These are phyloP conservation scores for Metschnikowia gelsemii DNA, from an alignment of 805 yeast species.

Conservation along the genomic window DNA sequence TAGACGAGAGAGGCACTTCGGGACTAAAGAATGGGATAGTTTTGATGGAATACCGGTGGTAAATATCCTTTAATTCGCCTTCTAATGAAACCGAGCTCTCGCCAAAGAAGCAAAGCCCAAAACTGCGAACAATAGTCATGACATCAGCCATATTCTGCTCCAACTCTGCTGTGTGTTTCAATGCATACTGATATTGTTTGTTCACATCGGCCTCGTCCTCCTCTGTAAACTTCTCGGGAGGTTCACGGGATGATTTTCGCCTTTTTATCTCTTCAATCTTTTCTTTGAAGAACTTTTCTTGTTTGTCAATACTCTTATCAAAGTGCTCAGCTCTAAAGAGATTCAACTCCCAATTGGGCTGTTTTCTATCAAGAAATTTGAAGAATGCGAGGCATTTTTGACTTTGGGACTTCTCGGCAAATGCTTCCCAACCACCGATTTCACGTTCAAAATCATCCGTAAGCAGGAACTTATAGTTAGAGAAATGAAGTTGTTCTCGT, in stretches of 20 bases:
- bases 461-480: constrained; percentile 14
- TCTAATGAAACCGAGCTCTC: background rate
- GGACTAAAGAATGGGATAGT: constrained; percentile 13
- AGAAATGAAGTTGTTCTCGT: constrained; percentile 16
- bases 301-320: constrained; percentile 16
- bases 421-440: constrained; percentile 16
- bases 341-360: constrained; percentile 17
- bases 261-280: constrained; percentile 7
- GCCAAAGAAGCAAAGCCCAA: constrained; percentile 19
- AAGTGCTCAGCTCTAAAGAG: constrained; percentile 4
- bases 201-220: constrained; percentile 6
- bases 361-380: constrained; percentile 7
- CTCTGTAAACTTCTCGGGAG: constrained; percentile 7
- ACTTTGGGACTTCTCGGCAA: constrained; percentile 9
- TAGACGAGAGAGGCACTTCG: constrained; percentile 4
- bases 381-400: constrained; percentile 16
- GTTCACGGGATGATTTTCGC: background rate
- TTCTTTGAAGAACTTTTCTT: constrained; percentile 8
- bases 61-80: constrained; percentile 7
- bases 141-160: constrained; percentile 22
- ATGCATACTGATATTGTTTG: constrained; percentile 1
- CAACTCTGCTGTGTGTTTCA: constrained; percentile 5
- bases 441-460: constrained; percentile 10
- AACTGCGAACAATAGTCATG: constrained; percentile 17
- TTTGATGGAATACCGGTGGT: constrained; percentile 11